These are phyloP conservation scores for Thalassiosira livingstoniorum DNA, from an alignment of 352 stramenopile species.

Conservation along the genomic window DNA sequence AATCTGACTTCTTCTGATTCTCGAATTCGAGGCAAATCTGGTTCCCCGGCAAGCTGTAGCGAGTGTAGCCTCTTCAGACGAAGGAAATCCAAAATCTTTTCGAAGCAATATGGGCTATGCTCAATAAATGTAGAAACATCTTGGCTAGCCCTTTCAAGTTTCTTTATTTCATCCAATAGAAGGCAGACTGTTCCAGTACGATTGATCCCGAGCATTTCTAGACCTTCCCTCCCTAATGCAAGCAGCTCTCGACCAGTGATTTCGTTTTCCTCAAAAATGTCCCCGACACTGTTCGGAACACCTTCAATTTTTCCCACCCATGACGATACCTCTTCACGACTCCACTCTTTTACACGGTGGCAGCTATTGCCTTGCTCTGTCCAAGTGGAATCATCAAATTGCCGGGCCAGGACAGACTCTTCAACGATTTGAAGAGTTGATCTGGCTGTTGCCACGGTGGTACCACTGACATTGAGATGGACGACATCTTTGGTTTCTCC, in stretches of 20 bases:
- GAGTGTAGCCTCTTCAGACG: constrained; percentile 16
- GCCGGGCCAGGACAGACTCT: constrained; percentile 32
- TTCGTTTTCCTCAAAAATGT: constrained; percentile 38
- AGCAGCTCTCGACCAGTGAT: constrained; percentile 35
- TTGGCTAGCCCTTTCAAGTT: constrained; percentile 14
- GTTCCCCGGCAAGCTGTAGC: constrained; percentile 10
- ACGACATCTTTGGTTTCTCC: constrained; percentile 27
- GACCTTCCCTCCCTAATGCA: constrained; percentile 7
- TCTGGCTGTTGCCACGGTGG: constrained; percentile 16
- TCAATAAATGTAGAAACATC: constrained; percentile 20
- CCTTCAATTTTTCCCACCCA: constrained; percentile 33
- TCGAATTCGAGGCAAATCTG: background rate
- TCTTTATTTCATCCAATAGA: constrained; percentile 36
- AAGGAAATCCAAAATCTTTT: constrained; percentile 40
- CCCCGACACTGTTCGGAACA: constrained; percentile 21
- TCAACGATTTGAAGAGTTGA: constrained; percentile 3
- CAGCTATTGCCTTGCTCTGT: no score
- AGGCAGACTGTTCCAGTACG: constrained; percentile 32
- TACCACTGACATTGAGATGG: constrained; percentile 30
- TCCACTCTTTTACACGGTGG: constrained; percentile 47
- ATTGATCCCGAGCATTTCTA: constrained; percentile 38
- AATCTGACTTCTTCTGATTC: constrained; percentile 27
- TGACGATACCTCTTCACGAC: constrained; percentile 26
- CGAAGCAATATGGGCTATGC: constrained; percentile 24
- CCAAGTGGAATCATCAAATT: no score